phyloP scores from a whole-genome alignment of 2,329 filamentous ascomycete genomes.

The Pseudopyrenochaeta lycopersici region DNA sequence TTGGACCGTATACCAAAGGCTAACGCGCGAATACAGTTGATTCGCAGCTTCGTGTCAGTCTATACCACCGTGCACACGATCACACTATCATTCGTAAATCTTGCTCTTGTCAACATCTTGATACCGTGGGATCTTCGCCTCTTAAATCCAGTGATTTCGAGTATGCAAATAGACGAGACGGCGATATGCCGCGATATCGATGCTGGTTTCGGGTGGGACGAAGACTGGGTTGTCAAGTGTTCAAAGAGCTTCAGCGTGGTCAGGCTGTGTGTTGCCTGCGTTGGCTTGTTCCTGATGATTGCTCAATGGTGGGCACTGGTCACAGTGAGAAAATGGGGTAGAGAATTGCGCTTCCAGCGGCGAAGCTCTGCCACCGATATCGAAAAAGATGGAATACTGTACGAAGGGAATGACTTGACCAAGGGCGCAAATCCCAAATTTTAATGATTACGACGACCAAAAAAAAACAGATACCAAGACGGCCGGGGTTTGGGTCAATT shows the following conservation, averaged over 20 bases:
- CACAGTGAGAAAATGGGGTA: slow-evolving; percentile 39
- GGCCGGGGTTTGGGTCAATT: too few relatives aligned
- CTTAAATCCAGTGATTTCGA: slow-evolving; percentile 31
- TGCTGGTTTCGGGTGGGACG: slow-evolving; percentile 38
- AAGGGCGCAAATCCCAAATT: slow-evolving; percentile 13
- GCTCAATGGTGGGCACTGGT: slow-evolving; percentile 48
- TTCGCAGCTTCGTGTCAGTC: slow-evolving; percentile 32
- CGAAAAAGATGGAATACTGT: slow-evolving; percentile 21
- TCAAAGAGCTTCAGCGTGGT: slow-evolving; percentile 32
- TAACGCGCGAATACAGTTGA: slow-evolving; percentile 29
- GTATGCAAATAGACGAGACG: slow-evolving; percentile 27
- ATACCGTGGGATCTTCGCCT: slow-evolving; percentile 29
- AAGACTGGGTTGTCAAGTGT: slow-evolving; percentile 40
- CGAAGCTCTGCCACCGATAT: slow-evolving; percentile 11
- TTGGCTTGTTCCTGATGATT: slow-evolving; percentile 34
- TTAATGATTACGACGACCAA: not conserved
- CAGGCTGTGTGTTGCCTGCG: slow-evolving; percentile 29
- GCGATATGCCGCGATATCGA: slow-evolving; percentile 39
- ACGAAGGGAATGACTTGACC: slow-evolving; percentile 1
- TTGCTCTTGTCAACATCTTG: slow-evolving; percentile 34
- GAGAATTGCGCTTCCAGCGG: slow-evolving; percentile 10
- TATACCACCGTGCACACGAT: slow-evolving; percentile 37
- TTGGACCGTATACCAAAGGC: slow-evolving; percentile 5
- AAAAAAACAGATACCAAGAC: not conserved
- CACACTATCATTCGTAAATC: slow-evolving; percentile 37